Evolutionary conservation across 192 early-diverging fungal species (phyloP).

Genomic region (Endogone sp.): DNA sequence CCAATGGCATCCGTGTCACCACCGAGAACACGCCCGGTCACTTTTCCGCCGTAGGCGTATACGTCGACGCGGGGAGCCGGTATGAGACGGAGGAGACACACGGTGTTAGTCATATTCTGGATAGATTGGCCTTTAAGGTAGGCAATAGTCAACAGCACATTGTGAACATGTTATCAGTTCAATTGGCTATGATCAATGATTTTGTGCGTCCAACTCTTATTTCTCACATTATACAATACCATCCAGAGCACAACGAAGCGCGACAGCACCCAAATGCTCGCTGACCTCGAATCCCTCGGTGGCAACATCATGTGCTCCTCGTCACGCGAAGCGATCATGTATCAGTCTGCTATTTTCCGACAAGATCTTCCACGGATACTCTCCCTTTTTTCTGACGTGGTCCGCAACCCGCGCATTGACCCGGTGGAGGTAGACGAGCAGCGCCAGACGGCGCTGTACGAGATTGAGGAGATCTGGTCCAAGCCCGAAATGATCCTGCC

Average conservation of each 20-base stretch:
- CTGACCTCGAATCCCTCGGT: constrained; percentile 80
- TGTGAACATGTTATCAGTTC: neutral
- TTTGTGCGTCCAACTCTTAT: neutral
- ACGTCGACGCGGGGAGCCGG: constrained; percentile 86
- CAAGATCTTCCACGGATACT: constrained; percentile 75
- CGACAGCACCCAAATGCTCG: constrained; percentile 66
- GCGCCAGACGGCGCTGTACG: constrained; percentile 72
- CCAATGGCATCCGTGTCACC: constrained; percentile 87
- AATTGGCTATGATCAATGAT: neutral
- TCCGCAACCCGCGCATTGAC: constrained; percentile 68
- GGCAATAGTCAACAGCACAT: neutral
- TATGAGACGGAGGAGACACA: constrained; percentile 68
- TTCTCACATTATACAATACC: neutral
- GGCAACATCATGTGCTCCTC: constrained; percentile 88
- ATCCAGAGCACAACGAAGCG: constrained; percentile 63
- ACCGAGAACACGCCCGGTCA: constrained; percentile 82
- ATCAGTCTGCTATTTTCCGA: constrained; percentile 87
- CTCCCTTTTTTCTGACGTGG: constrained; percentile 73
- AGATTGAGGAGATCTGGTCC: constrained; percentile 81
- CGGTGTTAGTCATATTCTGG: constrained; percentile 83
- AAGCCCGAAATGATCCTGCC: constrained; percentile 85
- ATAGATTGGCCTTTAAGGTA: constrained; percentile 93
- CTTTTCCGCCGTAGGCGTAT: constrained; percentile 87
- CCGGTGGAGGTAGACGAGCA: constrained; percentile 82
- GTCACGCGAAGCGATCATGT: constrained; percentile 93